Conservation (phyloP, 73 alveolate genomes). For the Paramecium bursaria region DNA sequence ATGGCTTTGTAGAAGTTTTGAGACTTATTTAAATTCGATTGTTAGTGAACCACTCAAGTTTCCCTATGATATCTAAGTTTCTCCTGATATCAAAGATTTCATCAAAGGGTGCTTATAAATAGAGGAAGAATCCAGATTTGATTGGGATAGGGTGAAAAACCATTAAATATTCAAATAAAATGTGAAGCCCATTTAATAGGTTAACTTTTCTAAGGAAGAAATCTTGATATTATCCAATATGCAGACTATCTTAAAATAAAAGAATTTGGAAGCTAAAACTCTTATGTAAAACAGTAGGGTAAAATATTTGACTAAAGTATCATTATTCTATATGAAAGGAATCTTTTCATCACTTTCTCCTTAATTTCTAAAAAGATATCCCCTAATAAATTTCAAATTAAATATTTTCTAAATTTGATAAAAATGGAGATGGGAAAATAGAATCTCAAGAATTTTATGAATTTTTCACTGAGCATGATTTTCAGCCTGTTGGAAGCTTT, state of each 20-base stretch:
- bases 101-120: slow-evolving; percentile 23
- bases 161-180: slow-evolving; percentile 2
- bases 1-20: slow-evolving; percentile 55
- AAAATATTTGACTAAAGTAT: not conserved
- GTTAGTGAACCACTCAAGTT: not conserved
- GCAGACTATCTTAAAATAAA: not conserved
- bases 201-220: slow-evolving; percentile 9
- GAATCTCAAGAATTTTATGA: slow-evolving; percentile 14
- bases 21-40: slow-evolving; percentile 19
- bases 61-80: slow-evolving; percentile 24
- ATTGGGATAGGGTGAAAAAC: not conserved
- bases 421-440: slow-evolving; percentile 8
- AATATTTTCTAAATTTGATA: slow-evolving; percentile 27
- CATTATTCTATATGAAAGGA: not conserved
- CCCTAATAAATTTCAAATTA: not conserved
- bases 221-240: not conserved
- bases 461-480: slow-evolving; percentile 31
- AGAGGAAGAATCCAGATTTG: slow-evolving; percentile 15
- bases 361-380: not conserved
- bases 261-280: not conserved
- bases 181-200: slow-evolving; percentile 1
- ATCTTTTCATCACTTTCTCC: no score
- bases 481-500: not conserved
- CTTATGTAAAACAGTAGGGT: not conserved
- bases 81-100: slow-evolving; percentile 39